Base-by-base conservation (phyloP, 2,329 filamentous ascomycete species). In the Xylaria digitata region DNA sequence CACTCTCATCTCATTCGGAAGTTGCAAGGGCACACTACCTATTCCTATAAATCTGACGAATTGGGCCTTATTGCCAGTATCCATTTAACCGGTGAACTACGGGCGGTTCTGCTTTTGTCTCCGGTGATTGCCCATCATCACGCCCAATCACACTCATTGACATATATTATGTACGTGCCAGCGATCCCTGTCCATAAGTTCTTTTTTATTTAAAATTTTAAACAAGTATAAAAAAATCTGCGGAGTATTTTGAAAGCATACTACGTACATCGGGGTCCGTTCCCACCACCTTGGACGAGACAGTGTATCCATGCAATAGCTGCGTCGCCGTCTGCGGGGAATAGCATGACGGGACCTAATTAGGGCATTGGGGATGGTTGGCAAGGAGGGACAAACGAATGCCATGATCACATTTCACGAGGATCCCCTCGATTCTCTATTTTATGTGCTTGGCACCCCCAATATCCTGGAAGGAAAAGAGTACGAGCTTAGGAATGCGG, bases 81-180 rank as follows among this genome's bases (percentile, higher is more conserved):
- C 30, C 21, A 68, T 68, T 68, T 68, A 68, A 11, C 66, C 66
- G 66, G 54, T 49, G 6, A 32, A 17, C 53, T 8, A 8, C 60
- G 6, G 30, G 11, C 23, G 15, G 19, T 17, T 37, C 43, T 60
- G 15, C 43, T 40, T 11, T 60, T 30, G 2, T 19, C 15, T 19
- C 50, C 40, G 42, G 26, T 19, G 19, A 54, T 26, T 23, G 21
- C 11, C 13, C 19, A 30, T 45, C 17, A 6, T 50, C 32, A 5
- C 17, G 11, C n/a, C 65, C 54, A 64, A 65, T 64, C 5, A n/a
- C 52, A 49, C n/a, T 52, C 26, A 8, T 13, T 48, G 42, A n/a
- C 26, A 19, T 43, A 17, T 17, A 53, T 26, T 37, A 2, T 19
- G 19, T 48, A 48, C 50, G 52, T 43, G 37, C 21, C 1, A 37